phyloP scores from a whole-genome alignment of 441 rosid genomes.

The Croton setiger region DNA sequence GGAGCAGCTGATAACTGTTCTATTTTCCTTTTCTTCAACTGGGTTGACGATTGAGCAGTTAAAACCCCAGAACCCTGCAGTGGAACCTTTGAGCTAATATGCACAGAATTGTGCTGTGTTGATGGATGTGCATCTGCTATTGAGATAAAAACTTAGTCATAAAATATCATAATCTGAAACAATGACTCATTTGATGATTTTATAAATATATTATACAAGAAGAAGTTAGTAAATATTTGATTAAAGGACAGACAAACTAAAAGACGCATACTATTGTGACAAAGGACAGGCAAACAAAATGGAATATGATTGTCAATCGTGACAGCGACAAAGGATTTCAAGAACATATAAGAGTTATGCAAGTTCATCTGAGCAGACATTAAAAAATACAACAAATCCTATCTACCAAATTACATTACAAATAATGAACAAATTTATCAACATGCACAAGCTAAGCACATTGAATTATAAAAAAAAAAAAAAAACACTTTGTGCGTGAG shows the following conservation, averaged over 20 bases:
- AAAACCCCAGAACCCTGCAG: conserved; percentile 40
- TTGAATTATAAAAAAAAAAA: too few species aligned
- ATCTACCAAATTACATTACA: neutral
- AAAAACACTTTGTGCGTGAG: neutral
- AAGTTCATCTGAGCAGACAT: neutral
- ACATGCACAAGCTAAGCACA: too few species aligned
- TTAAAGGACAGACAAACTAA: neutral
- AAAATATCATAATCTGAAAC: conserved; percentile 13
- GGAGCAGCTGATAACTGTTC: conserved; percentile 36
- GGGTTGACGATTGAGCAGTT: conserved; percentile 36
- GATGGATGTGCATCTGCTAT: conserved; percentile 42
- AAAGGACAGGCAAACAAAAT: too few species aligned
- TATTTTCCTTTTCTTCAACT: conserved; percentile 26
- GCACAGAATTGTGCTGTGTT: conserved; percentile 38
- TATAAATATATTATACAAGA: neutral
- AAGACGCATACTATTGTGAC: too few species aligned
- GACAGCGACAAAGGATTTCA: neutral
- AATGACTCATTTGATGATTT: neutral
- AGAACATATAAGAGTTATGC: neutral
- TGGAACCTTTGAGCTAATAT: conserved; percentile 65
- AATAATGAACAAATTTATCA: too few species aligned
- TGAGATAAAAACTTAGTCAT: conserved; percentile 11
- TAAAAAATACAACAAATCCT: neutral
- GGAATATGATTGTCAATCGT: too few species aligned
- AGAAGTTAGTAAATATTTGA: neutral